Percentiles rank a stretch among this genome's conserved stretches.
Conservation (phyloP, 2,329 filamentous ascomycete species). For the Cyphellophora attinorum region DNA sequence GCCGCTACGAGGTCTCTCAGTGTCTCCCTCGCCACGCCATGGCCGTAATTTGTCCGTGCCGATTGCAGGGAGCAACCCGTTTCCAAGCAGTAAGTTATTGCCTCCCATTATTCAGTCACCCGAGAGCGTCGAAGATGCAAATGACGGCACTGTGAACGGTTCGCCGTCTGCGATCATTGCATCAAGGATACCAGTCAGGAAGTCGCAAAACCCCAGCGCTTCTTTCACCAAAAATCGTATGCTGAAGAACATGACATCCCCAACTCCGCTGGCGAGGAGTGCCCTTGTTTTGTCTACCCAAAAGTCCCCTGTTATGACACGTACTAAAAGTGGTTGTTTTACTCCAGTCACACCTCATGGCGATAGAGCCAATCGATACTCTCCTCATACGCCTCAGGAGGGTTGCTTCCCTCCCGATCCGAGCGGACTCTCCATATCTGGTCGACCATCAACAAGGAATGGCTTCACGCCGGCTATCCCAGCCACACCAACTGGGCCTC, state of each 20-base stretch:
- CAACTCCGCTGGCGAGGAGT: constrained; percentile 28
- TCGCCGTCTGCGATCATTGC: constrained; percentile 22
- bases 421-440: constrained; percentile 74
- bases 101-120: constrained; percentile 21
- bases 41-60: constrained; percentile 2
- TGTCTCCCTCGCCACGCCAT: constrained; percentile 18
- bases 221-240: constrained; percentile 28
- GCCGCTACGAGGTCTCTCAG: constrained; percentile 9
- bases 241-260: constrained; percentile 29
- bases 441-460: constrained; percentile 32
- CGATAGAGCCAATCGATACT: constrained; percentile 42
- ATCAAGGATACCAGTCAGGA: too few species aligned
- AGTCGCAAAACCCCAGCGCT: too few species aligned
- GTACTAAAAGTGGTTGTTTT: constrained; percentile 44
- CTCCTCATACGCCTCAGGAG: constrained; percentile 73
- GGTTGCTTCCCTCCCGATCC: constrained; percentile 67
- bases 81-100: constrained; percentile 28
- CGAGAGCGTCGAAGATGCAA: constrained; percentile 21
- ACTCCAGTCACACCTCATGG: constrained; percentile 54
- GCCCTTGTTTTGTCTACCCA: constrained; percentile 17
- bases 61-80: constrained; percentile 4
- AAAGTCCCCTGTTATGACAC: constrained; percentile 28
- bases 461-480: constrained; percentile 46
- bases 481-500: constrained; percentile 69
- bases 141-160: constrained; percentile 24